These are phyloP conservation scores for Astrocystis sublimbata DNA, from an alignment of 495 filamentous ascomycete genomes.

Conservation along the genomic window DNA sequence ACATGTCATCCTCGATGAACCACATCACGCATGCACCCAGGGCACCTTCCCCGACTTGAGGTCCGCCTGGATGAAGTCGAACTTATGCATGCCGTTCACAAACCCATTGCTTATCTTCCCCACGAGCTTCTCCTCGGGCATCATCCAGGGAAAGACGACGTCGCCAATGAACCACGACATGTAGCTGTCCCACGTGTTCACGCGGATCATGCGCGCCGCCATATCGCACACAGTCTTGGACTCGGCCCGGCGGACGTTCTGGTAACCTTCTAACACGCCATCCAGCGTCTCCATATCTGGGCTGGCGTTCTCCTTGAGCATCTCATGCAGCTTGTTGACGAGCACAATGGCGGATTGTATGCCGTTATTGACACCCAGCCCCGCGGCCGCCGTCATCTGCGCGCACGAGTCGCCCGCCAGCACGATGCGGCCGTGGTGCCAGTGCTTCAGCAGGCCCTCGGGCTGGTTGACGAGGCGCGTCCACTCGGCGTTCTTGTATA, in stretches of 20 bases:
- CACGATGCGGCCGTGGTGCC: constrained; percentile 47
- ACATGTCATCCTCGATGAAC: no score
- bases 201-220: constrained; percentile 8
- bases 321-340: constrained; percentile 37
- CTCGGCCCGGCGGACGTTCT: constrained; percentile 13
- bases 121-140: background rate
- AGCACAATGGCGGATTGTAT: constrained; percentile 47
- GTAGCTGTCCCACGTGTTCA: constrained; percentile 17
- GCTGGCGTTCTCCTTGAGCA: background rate
- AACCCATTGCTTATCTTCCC: background rate
- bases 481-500: constrained; percentile 27
- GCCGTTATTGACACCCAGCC: constrained; percentile 32
- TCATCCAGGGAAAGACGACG: background rate
- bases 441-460: constrained; percentile 44
- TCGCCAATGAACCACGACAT: constrained; percentile 4
- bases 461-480: constrained; percentile 34
- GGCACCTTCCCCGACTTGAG: constrained; percentile 12
- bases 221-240: background rate
- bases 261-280: constrained; percentile 18
- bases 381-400: constrained; percentile 45
- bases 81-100: background rate
- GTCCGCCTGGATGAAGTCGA: constrained; percentile 6
- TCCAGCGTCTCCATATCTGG: constrained; percentile 12
- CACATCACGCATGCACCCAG: background rate
- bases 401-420: constrained; percentile 56